These are phyloP conservation scores for Rhizopogon sp. DNA, from an alignment of 768 basidiomycete species.

Conservation along the genomic window DNA sequence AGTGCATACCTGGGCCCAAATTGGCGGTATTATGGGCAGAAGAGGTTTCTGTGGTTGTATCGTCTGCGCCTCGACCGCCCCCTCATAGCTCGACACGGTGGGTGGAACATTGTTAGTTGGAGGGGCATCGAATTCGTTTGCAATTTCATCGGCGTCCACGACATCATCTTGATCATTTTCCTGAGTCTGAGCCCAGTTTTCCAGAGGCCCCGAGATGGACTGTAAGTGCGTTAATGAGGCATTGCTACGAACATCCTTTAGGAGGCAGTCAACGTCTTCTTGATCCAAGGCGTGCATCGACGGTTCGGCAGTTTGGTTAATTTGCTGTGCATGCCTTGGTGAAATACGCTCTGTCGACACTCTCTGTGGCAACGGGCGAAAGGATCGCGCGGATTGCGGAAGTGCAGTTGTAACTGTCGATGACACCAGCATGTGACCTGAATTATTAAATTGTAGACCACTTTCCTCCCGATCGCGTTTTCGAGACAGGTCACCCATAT, in stretches of 20 bases:
- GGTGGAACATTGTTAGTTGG: conserved; percentile 11
- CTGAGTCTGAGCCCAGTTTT: conserved; percentile 24
- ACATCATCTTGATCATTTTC: conserved; percentile 16
- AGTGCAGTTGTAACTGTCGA: neutral
- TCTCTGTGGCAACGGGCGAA: conserved; percentile 20
- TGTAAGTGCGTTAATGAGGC: conserved; percentile 3
- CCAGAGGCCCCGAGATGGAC: neutral
- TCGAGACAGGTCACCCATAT: neutral
- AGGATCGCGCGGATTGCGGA: neutral
- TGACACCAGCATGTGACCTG: neutral
- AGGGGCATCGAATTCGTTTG: conserved; percentile 4
- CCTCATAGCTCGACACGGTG: conserved; percentile 1
- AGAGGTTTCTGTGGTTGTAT: conserved; percentile 13
- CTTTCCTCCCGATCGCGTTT: neutral
- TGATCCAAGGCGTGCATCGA: neutral
- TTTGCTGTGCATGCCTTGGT: neutral
- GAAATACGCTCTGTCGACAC: neutral
- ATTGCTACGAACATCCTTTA: conserved; percentile 15
- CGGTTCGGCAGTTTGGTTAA: too few relatives aligned
- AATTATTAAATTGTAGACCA: neutral
- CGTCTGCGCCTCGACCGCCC: neutral
- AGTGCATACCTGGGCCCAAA: conserved; percentile 40
- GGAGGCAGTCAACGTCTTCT: conserved; percentile 12
- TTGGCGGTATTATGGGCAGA: conserved; percentile 27
- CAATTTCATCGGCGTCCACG: conserved; percentile 1